A percentile compares a stretch with the other conserved stretches of the same genome.
phyloP scores from a whole-genome alignment of 169 alveolate species.

The Ichthyophthirius multifiliis region DNA sequence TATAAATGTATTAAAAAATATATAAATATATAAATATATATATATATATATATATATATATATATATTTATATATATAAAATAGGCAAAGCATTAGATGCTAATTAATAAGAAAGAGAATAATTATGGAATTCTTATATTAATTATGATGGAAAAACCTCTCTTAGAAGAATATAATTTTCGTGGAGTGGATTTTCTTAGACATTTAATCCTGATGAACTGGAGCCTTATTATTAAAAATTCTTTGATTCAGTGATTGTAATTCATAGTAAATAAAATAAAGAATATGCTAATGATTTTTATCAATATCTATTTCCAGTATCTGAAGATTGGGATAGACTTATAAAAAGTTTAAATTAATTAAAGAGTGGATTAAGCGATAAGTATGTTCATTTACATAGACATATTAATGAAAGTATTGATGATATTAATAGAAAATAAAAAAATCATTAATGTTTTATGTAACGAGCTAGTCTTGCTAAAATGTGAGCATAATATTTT shows the following conservation, averaged over 20 bases:
- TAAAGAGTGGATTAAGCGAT: not conserved
- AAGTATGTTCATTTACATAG: not conserved
- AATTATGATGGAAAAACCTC: conserved; percentile 14
- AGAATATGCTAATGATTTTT: conserved; percentile 25
- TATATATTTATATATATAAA: conserved; percentile 35
- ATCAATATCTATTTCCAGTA: conserved; percentile 12
- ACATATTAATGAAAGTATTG: not conserved
- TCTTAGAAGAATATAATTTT: not conserved
- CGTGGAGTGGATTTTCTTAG: conserved; percentile 29
- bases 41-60: too few species aligned
- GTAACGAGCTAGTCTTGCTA: not conserved
- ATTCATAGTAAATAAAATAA: not conserved
- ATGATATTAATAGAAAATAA: not conserved
- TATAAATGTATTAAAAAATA: conserved; percentile 12
- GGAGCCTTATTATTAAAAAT: conserved; percentile 21
- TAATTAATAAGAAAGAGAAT: conserved; percentile 35
- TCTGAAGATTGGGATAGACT: conserved; percentile 19
- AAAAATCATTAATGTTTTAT: not conserved
- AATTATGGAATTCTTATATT: conserved; percentile 33
- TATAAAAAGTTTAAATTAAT: not conserved
- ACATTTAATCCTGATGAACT: not conserved
- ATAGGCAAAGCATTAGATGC: conserved; percentile 31
- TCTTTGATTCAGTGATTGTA: conserved; percentile 7
- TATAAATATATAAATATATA: not conserved
- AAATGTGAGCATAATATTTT: too few species aligned